Evolutionary conservation across 331 rosid species (phyloP), one percentile per base, ranked within the genome.

Genomic region (Rosa hybrid): DNA sequence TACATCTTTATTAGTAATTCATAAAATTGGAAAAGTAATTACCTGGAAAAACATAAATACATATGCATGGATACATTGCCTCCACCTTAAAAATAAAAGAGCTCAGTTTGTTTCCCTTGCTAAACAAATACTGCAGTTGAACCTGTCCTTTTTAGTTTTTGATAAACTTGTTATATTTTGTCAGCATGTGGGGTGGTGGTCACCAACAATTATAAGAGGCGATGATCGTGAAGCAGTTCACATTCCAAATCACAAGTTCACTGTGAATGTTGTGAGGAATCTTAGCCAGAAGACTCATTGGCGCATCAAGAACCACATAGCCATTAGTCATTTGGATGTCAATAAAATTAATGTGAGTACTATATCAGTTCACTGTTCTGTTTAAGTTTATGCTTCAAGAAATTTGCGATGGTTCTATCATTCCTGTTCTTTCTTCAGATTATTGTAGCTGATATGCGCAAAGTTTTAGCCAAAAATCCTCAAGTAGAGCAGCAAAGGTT

Each of bases 181-280:
- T 80, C 84, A 96, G 99, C 98, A 96, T 69, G 97, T 96, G 78
- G 98, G 99, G 38, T 96, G 99, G 99, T 96, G 99, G 99, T 96
- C 99, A 38, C 97, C 99, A 70, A 93, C 99, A 68, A 93, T 96
- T 71, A 88, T 96, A 68, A 89, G 98, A 89, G 99, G 99, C 8
- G 99, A 93, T 84, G 98, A 96, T 86, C 97, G 99, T 23, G 99
- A 96, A 86, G 99, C 99, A 77, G 94, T 96, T 72, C 99, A 96
- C 79, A 96, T 96, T 85, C 99, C 99, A 69, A 96, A 96, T 80
- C 97, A 96, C 86, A 90, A 96, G 87, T 96, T 96, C 87, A 89
- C 98, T 71, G 98, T 96, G 64, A 96, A 87, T 84, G 91, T 96
- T 81, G 99, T 96, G 88, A 87, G 98, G 83, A 96, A 96, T 84